These are phyloP conservation scores for Dalbergia oliveri DNA, from an alignment of 306 rosid genomes.

Conservation along the genomic window DNA sequence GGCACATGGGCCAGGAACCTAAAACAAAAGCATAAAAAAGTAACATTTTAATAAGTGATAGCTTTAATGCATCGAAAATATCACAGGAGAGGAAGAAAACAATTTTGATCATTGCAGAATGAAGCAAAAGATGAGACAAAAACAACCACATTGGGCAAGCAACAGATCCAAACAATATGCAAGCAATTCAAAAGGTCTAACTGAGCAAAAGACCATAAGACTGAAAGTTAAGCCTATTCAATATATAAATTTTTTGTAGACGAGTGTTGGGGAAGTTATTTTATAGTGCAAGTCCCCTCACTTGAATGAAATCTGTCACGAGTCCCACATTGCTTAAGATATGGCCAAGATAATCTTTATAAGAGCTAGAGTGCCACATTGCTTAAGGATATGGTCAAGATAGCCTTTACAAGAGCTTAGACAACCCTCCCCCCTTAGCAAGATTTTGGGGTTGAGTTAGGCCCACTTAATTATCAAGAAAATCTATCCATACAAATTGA, in stretches of 20 bases:
- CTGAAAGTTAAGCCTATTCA: neutral
- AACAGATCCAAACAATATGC: neutral
- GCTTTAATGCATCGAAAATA: conserved; percentile 19
- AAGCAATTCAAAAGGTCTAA: neutral
- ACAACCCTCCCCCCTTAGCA: no score
- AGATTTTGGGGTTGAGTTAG: no score
- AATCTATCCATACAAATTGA: conserved; percentile 5
- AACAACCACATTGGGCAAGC: conserved; percentile 10
- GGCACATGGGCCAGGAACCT: conserved; percentile 25
- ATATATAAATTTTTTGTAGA: neutral
- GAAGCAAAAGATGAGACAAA: neutral
- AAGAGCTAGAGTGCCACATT: no score
- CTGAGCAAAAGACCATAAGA: conserved; percentile 15
- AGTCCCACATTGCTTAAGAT: no score
- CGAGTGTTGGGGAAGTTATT: neutral
- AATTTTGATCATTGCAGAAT: neutral
- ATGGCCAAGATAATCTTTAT: no score
- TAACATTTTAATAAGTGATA: conserved; percentile 3
- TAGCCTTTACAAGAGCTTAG: no score
- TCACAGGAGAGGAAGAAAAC: conserved; percentile 14
- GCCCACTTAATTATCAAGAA: neutral
- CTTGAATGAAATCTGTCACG: neutral
- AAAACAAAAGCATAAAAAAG: neutral
- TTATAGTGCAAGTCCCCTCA: conserved; percentile 1
- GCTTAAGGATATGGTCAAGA: no score